phyloP scores from a whole-genome alignment of 208 protist genomes.

The Trypanosoma rangeli region DNA sequence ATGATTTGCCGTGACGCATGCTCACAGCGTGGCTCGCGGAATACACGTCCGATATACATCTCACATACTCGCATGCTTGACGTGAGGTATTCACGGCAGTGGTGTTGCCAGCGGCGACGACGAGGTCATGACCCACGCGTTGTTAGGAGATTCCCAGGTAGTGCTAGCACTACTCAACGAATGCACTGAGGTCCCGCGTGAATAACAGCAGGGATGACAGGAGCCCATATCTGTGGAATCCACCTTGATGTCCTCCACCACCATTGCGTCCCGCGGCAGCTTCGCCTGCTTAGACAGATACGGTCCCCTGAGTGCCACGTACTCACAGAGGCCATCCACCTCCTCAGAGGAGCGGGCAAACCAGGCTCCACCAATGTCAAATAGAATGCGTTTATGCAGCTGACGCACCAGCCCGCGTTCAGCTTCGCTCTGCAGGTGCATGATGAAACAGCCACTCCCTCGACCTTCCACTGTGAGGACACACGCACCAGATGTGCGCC shows the following conservation, averaged over 20 bases:
- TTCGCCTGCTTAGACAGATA: conserved; percentile 58
- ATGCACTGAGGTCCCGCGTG: neutral
- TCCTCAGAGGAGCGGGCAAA: conserved; percentile 68
- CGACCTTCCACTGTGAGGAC: conserved; percentile 64
- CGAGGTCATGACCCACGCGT: conserved; percentile 2
- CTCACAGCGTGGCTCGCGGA: neutral
- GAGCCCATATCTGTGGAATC: conserved; percentile 21
- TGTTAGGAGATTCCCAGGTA: conserved; percentile 16
- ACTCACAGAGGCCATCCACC: conserved; percentile 73
- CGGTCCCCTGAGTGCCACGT: conserved; percentile 66
- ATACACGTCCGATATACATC: neutral
- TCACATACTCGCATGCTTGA: neutral
- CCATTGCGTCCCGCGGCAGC: conserved; percentile 76
- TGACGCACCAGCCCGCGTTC: conserved; percentile 65
- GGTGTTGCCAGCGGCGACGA: conserved; percentile 13
- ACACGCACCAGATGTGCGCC: conserved; percentile 59
- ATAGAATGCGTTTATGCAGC: conserved; percentile 81
- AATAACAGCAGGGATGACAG: conserved; percentile 11
- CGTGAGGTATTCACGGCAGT: neutral
- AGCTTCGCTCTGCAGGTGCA: conserved; percentile 62
- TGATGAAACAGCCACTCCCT: conserved; percentile 73
- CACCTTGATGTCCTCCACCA: conserved; percentile 78
- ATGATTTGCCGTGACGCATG: neutral
- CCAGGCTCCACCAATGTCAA: conserved; percentile 83
- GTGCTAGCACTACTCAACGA: neutral